These are phyloP conservation scores for Rosa persica DNA, from an alignment of 306 rosid genomes.

Conservation along the genomic window DNA sequence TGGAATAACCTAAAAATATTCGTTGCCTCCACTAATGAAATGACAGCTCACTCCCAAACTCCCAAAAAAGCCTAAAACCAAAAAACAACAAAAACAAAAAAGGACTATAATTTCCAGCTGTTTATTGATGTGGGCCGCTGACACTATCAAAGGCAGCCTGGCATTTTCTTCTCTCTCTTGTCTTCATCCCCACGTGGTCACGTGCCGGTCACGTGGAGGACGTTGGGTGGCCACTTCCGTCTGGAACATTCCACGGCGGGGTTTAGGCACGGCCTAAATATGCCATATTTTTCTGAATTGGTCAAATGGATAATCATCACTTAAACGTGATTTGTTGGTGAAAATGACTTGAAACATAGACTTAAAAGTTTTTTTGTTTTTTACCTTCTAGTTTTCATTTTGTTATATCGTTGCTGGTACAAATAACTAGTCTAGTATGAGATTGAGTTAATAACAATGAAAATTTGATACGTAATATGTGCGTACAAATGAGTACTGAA, in stretches of 20 bases:
- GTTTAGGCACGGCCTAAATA: not conserved
- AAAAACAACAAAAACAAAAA: not conserved
- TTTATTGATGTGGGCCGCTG: conserved; percentile 37
- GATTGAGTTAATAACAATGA: no score
- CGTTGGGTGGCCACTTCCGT: not conserved
- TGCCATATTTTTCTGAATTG: not conserved
- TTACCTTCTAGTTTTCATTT: no score
- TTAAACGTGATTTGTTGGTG: not conserved
- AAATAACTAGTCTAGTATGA: not conserved
- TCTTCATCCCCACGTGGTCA: conserved; percentile 43
- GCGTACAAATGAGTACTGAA: no score
- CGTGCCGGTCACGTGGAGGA: conserved; percentile 20
- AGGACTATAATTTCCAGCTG: conserved; percentile 22
- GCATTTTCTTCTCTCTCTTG: conserved; percentile 1
- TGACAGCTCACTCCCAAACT: conserved; percentile 33
- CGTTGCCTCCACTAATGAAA: conserved; percentile 28
- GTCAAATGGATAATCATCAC: not conserved
- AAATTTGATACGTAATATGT: no score
- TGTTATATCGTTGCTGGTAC: no score
- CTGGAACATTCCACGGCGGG: not conserved
- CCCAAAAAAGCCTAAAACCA: not conserved
- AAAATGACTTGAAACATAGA: no score
- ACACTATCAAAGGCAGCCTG: conserved; percentile 2
- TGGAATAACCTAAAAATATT: conserved; percentile 26
- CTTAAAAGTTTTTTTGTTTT: no score